phyloP scores from a whole-genome alignment of 2,329 filamentous ascomycete species.

The Daldinia eschscholtzii region DNA sequence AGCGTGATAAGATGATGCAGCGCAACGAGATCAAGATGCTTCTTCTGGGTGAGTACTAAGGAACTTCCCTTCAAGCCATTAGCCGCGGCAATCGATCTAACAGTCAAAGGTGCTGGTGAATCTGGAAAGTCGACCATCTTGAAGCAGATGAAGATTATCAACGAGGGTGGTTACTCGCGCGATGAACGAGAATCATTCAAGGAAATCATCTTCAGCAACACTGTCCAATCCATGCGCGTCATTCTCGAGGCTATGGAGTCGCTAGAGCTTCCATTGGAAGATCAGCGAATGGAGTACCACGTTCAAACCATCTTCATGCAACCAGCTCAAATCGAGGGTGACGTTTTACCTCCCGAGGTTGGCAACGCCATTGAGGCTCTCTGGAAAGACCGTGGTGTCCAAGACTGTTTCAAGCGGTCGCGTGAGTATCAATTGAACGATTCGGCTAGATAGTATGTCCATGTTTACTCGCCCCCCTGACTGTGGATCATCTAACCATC shows the following conservation, averaged over 20 bases:
- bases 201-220: conserved; percentile 79
- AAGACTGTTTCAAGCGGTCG: conserved; percentile 95
- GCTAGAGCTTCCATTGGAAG: conserved; percentile 84
- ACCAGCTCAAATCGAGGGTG: conserved; percentile 94
- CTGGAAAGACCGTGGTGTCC: conserved; percentile 93
- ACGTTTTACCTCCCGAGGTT: conserved; percentile 93
- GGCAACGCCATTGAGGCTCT: conserved; percentile 91
- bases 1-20: conserved; percentile 98
- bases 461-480: conserved; percentile 6
- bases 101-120: conserved; percentile 87
- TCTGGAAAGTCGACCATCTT: conserved; percentile 94
- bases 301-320: conserved; percentile 99
- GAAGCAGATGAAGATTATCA: conserved; percentile 99
- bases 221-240: conserved; percentile 76
- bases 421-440: conserved; percentile 97
- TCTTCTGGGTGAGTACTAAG: conserved; percentile 80
- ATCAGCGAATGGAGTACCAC: conserved; percentile 94
- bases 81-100: conserved; percentile 35
- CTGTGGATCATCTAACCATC: conserved; percentile 7
- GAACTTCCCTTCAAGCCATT: background rate
- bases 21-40: conserved; percentile 99
- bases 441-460: conserved; percentile 90
- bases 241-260: conserved; percentile 78
- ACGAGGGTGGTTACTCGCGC: conserved; percentile 98
- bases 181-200: conserved; percentile 81